Percentiles rank a stretch among this genome's conserved stretches.
Conservation (phyloP, 257 asterid genomes). For the Plantago major region DNA sequence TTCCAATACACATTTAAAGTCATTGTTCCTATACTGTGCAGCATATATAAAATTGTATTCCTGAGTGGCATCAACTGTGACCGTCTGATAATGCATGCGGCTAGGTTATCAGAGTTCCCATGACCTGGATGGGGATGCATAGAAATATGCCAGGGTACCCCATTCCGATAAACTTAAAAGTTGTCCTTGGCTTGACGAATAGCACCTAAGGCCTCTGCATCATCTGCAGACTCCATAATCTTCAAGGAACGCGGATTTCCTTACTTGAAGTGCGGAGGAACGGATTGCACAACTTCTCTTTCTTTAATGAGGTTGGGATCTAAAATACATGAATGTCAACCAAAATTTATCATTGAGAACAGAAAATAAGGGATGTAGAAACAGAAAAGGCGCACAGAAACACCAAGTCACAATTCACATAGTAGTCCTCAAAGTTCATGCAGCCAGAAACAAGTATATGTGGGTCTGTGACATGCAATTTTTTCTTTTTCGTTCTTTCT, state of each 20-base stretch:
- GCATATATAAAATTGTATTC: neutral
- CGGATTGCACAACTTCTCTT: slow-evolving; percentile 85
- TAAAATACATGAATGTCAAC: slow-evolving; percentile 24
- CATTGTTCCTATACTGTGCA: slow-evolving; percentile 19
- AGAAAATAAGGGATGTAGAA: neutral
- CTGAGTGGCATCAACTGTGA: neutral
- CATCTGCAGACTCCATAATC: slow-evolving; percentile 62
- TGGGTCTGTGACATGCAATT: too few species aligned
- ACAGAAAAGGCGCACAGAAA: neutral
- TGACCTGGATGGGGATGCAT: too few species aligned
- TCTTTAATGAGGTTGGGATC: slow-evolving; percentile 73
- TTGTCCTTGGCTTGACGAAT: slow-evolving; percentile 82
- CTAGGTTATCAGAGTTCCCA: too few species aligned
- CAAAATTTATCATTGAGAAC: neutral
- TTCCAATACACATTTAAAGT: neutral
- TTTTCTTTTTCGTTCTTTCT: too few species aligned
- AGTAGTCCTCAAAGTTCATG: too few species aligned
- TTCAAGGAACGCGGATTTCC: slow-evolving; percentile 71
- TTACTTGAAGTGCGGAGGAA: slow-evolving; percentile 82
- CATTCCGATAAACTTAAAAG: slow-evolving; percentile 36
- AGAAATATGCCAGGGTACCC: neutral
- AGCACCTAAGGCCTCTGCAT: slow-evolving; percentile 65
- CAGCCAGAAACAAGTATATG: too few species aligned
- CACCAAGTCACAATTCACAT: too few species aligned
- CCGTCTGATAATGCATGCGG: too few species aligned